Evolutionary conservation across 495 filamentous ascomycete genomes (phyloP).

Genomic region (Penicillium goetzii): DNA sequence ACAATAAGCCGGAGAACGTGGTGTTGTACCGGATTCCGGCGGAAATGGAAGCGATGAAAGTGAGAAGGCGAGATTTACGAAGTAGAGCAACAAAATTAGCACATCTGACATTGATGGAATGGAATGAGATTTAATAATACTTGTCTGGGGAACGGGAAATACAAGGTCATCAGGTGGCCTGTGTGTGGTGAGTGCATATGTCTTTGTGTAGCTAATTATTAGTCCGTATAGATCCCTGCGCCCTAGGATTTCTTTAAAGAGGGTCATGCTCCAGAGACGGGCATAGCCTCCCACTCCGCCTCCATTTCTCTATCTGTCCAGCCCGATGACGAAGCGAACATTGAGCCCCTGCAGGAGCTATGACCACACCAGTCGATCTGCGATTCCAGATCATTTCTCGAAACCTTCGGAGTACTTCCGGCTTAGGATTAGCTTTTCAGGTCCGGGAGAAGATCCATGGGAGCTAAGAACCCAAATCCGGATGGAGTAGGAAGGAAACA

Average conservation of each 20-base stretch:
- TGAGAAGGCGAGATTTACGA: neutral
- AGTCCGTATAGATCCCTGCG: neutral
- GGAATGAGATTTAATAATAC: neutral
- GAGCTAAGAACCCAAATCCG: conserved; percentile 14
- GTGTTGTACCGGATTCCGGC: conserved; percentile 19
- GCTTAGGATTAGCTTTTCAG: conserved; percentile 11
- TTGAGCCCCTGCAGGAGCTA: conserved; percentile 13
- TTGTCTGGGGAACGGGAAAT: neutral
- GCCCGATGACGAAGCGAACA: neutral
- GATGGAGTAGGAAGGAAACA: conserved; percentile 5
- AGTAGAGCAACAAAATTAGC: neutral
- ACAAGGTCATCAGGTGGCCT: neutral
- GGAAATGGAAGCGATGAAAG: conserved; percentile 13
- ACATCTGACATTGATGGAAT: neutral
- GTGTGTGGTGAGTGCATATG: neutral
- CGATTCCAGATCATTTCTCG: conserved; percentile 23
- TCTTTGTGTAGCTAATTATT: neutral
- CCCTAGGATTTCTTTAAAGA: neutral
- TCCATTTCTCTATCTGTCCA: neutral
- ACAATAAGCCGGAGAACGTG: conserved; percentile 14
- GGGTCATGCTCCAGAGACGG: neutral
- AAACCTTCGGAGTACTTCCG: conserved; percentile 15
- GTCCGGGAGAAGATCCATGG: conserved; percentile 14
- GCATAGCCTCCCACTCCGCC: neutral
- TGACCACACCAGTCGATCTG: conserved; percentile 20